phyloP scores from a whole-genome alignment of 73 alveolate species.

The Stentor coeruleus region DNA sequence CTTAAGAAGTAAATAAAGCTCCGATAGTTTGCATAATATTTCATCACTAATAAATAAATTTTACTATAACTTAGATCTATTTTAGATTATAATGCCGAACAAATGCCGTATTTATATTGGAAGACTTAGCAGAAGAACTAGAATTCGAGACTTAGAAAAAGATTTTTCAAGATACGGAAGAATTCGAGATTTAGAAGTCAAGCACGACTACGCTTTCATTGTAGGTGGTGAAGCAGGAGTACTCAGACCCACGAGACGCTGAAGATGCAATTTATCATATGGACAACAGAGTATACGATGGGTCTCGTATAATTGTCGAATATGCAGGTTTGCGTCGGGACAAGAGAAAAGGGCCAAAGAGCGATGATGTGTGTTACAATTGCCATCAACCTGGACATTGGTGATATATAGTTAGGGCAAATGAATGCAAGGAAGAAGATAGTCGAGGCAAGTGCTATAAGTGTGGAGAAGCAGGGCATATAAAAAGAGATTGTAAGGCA shows the following conservation, averaged over 20 bases:
- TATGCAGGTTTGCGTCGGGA: slow-evolving; percentile 18
- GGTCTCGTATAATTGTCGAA: slow-evolving; percentile 12
- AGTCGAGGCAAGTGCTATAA: slow-evolving; percentile 39
- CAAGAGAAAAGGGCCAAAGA: slow-evolving; percentile 5
- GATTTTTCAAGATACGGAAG: neutral
- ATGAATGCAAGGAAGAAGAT: slow-evolving; percentile 2
- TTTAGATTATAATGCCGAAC: no score
- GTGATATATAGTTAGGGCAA: neutral
- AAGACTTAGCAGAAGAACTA: neutral
- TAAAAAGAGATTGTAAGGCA: slow-evolving; percentile 36
- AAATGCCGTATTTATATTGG: slow-evolving; percentile 18
- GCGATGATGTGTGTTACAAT: slow-evolving; percentile 1
- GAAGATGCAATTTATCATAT: neutral
- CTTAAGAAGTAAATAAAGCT: no score
- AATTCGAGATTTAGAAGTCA: slow-evolving; percentile 14
- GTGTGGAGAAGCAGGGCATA: slow-evolving; percentile 46
- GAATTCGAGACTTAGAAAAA: neutral
- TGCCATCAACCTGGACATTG: slow-evolving; percentile 23
- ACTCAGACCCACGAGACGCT: slow-evolving; percentile 13
- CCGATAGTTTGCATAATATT: no score
- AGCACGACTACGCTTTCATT: slow-evolving; percentile 27
- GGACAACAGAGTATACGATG: slow-evolving; percentile 16
- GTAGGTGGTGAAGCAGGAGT: slow-evolving; percentile 16
- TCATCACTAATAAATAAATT: no score
- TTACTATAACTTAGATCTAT: no score